These are phyloP conservation scores for Berkeleyomyces basicola DNA, from an alignment of 2,329 filamentous ascomycete genomes.

Conservation along the genomic window DNA sequence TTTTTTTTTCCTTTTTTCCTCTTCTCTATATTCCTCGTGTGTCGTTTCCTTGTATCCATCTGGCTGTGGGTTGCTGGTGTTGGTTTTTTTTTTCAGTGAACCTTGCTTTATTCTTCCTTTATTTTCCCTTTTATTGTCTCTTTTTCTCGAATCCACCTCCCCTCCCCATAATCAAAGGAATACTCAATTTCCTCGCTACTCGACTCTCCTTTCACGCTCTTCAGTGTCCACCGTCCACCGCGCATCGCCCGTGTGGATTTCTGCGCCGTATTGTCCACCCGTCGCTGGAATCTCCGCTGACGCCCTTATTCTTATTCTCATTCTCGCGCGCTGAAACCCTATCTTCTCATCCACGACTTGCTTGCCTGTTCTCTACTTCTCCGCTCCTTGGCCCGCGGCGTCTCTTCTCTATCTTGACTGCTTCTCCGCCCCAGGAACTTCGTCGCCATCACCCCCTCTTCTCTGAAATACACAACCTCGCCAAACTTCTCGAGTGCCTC, in stretches of 20 bases:
- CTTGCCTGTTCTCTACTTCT: not conserved
- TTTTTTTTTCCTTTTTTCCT: not conserved
- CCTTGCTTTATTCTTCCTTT: not conserved
- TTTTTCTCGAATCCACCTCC: not conserved
- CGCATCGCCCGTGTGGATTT: not conserved
- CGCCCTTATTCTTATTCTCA: not conserved
- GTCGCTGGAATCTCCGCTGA: not conserved
- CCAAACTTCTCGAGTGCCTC: no score
- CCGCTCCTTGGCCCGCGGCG: not conserved
- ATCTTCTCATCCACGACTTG: not conserved
- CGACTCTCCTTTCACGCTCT: slow-evolving; percentile 6
- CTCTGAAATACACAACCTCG: not conserved
- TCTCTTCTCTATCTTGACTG: not conserved
- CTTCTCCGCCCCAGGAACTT: not conserved
- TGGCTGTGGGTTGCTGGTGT: not conserved
- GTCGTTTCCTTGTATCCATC: not conserved
- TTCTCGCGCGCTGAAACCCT: not conserved
- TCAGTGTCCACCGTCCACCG: not conserved
- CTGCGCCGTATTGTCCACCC: not conserved
- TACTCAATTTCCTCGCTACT: slow-evolving; percentile 5
- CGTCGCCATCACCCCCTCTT: not conserved
- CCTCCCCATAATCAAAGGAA: not conserved
- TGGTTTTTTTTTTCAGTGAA: not conserved
- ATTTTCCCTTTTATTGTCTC: not conserved
- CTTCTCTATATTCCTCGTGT: not conserved